Evolutionary conservation across 2,329 filamentous ascomycete species (phyloP).

Genomic region (Trichoderma pleuroti): DNA sequence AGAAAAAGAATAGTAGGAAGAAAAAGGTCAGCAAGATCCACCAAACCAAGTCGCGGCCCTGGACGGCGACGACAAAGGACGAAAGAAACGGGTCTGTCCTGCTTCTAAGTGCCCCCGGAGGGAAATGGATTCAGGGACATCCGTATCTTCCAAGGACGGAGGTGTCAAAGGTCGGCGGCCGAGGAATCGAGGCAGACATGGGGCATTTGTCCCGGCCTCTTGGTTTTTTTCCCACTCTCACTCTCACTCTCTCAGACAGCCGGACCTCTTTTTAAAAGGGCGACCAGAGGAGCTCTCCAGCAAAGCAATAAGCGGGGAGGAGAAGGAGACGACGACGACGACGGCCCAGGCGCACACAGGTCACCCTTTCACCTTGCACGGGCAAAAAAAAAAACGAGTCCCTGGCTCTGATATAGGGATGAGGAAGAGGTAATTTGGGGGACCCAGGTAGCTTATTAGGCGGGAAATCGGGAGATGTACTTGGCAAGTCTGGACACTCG

Average conservation of each 20-base stretch:
- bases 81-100: slow-evolving; percentile 10
- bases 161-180: slow-evolving; percentile 3
- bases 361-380: neutral
- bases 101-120: slow-evolving; percentile 3
- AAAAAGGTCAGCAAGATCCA: slow-evolving; percentile 15
- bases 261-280: neutral
- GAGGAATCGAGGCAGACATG: neutral
- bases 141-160: slow-evolving; percentile 1
- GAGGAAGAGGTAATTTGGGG: slow-evolving; percentile 4
- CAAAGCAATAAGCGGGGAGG: slow-evolving; percentile 18
- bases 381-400: neutral
- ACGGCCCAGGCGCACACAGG: neutral
- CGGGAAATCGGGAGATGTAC: slow-evolving; percentile 12
- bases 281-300: slow-evolving; percentile 14
- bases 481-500: slow-evolving; percentile 4
- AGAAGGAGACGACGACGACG: neutral
- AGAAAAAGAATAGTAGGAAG: neutral
- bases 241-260: neutral
- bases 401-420: slow-evolving; percentile 16
- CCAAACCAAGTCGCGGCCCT: slow-evolving; percentile 8
- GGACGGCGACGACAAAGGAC: slow-evolving; percentile 5
- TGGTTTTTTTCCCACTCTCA: neutral
- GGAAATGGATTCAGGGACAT: slow-evolving; percentile 6
- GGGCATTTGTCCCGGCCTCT: neutral
- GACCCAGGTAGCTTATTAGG: slow-evolving; percentile 17